Evolutionary conservation across 805 yeast species (phyloP), one percentile per base, ranked within the genome.

Genomic region (Ogataea dorogensis): DNA sequence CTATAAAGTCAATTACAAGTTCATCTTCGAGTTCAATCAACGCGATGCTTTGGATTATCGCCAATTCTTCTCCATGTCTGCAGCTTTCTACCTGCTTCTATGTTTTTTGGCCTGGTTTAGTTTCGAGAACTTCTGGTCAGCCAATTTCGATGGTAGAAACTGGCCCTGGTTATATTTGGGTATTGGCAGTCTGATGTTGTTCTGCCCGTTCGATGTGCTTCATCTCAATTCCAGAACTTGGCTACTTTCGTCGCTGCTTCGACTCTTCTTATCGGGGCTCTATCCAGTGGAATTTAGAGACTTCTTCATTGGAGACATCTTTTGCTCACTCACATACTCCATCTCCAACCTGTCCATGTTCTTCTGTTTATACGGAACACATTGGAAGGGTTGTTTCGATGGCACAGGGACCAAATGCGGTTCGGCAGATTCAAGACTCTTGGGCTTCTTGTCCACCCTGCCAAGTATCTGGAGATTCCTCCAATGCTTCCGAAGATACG

Each of bases 261-360:
- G 98, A 52, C 64, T 93, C 31, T 20, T 81, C 0, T 67, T 85
- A 7, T 83, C 95, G 1, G 98, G 98, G 0, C 67, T 88, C 26
- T 93, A 82, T 53, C 96, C 98, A 0, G 97, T 93, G 36, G 98
- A 91, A 62, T 93, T 93, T 56, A 72, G 89, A 38, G 98, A 93
- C 61, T 91, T 93, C 68, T 87, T 86, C 57, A 45, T 91, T 30
- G 98, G 98, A 14, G 98, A 93, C 60, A 80, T 93, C 19, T 67
- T 91, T 33, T 85, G 95, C 60, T 84, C 95, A 18, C 67, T 93
- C 51, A 85, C 96, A 1, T 93, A 93, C 61, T 74, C 96, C 0
- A 67, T 87, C 65, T 84, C 96, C 5, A 91, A 89, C 48, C 63
- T 86, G 28, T 83, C 94, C 1, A 76, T 88, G 59, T 88, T 87